Percentiles rank a stretch among this genome's conserved stretches.
Evolutionary conservation across 139 green algal species (phyloP).

Genomic region (Desmodesmus armatus): DNA sequence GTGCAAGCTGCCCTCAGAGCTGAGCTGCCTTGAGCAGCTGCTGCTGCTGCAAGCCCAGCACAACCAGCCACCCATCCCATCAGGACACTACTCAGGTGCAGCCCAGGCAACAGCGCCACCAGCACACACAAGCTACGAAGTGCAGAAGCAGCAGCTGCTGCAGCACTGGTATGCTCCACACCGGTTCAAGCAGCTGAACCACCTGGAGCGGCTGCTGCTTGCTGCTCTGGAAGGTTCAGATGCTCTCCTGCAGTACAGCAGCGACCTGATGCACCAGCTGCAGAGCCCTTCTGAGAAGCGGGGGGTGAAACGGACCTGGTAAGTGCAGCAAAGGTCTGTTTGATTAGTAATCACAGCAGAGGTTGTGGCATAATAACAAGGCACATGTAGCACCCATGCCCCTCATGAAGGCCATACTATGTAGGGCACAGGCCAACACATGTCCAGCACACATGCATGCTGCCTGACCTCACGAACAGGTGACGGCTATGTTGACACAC

Average conservation of each 20-base stretch:
- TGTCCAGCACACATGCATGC: too few species aligned
- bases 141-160: constrained; percentile 24
- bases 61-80: constrained; percentile 11
- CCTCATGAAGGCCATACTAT: too few species aligned
- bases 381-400: too few species aligned
- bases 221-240: not conserved
- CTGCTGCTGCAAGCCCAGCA: constrained; percentile 35
- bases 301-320: constrained; percentile 7
- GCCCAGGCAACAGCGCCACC: not conserved
- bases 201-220: constrained; percentile 30
- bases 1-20: constrained; percentile 14
- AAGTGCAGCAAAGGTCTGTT: not conserved
- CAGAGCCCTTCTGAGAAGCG: not conserved
- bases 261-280: not conserved
- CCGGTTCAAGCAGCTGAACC: not conserved
- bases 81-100: not conserved
- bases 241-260: not conserved
- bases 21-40: constrained; percentile 11
- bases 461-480: too few species aligned
- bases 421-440: too few species aligned
- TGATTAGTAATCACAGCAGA: too few species aligned
- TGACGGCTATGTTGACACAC: too few species aligned
- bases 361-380: too few species aligned
- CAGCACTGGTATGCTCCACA: constrained; percentile 25
- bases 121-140: constrained; percentile 3